phyloP scores from a whole-genome alignment of 371 early-diverging fungal species.

The Dichotomocladium elegans region DNA sequence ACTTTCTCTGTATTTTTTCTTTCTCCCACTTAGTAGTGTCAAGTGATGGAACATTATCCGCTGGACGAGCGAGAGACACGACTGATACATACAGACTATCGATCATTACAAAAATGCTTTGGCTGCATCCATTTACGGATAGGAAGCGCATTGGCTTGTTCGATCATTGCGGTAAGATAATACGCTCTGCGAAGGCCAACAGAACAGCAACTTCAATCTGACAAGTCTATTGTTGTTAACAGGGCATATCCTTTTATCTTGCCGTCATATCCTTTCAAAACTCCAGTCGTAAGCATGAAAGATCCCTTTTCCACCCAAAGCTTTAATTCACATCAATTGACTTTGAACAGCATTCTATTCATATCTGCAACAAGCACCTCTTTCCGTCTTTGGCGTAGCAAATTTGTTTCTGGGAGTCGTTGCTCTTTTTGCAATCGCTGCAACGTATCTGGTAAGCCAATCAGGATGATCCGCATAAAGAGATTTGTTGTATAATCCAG shows the following conservation, averaged over 20 bases:
- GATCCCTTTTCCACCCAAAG: neutral
- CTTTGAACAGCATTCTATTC: constrained; percentile 19
- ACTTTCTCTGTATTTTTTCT: too few species aligned
- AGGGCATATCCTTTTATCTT: constrained; percentile 19
- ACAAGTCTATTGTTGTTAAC: neutral
- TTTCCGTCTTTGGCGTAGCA: constrained; percentile 14
- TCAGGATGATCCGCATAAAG: neutral
- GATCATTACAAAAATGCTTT: constrained; percentile 38
- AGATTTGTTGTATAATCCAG: neutral
- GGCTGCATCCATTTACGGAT: constrained; percentile 47
- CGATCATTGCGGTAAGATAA: constrained; percentile 37
- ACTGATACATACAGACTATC: constrained; percentile 29
- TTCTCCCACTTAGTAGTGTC: too few species aligned
- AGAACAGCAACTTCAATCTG: neutral
- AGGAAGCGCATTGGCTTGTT: constrained; percentile 28
- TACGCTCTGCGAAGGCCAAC: neutral
- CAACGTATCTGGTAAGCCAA: constrained; percentile 13
- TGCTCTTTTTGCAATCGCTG: constrained; percentile 2
- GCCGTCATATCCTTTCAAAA: constrained; percentile 17
- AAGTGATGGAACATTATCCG: too few species aligned
- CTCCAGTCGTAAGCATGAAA: constrained; percentile 12
- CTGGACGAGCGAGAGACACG: too few species aligned
- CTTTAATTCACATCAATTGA: neutral
- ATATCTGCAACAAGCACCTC: constrained; percentile 5
- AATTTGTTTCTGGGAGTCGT: constrained; percentile 12